Conservation (phyloP, 2,329 filamentous ascomycete species). For the Penicillium sp. region DNA sequence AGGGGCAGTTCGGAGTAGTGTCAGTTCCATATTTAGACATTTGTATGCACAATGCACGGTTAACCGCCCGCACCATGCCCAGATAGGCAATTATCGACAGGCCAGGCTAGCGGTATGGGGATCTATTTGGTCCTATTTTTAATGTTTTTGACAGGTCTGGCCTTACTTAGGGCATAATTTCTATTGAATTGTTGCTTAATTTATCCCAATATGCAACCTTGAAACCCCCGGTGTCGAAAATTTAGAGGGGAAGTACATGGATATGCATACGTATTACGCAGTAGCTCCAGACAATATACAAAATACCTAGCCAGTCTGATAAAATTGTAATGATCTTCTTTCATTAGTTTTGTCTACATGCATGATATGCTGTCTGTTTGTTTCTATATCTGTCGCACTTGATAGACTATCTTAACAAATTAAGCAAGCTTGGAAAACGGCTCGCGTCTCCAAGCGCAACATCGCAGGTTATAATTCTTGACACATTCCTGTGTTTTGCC, state of each 20-base stretch:
- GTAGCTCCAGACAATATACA: background rate
- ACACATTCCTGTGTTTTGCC: background rate
- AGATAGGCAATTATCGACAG: constrained; percentile 2
- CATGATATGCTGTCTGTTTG: background rate
- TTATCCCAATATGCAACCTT: background rate
- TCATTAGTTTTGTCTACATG: background rate
- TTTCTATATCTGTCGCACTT: background rate
- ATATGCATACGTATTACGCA: background rate
- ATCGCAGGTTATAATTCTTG: background rate
- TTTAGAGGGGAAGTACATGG: constrained; percentile 1
- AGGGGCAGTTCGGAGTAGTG: background rate
- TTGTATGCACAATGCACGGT: background rate
- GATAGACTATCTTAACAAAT: background rate
- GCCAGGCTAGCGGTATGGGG: background rate
- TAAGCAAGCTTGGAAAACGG: background rate
- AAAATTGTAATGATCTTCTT: background rate
- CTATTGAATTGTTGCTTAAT: constrained; percentile 6
- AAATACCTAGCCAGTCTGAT: background rate
- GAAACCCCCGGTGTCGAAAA: constrained; percentile 2
- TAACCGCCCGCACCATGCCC: background rate
- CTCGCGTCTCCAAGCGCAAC: background rate
- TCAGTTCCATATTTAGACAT: background rate
- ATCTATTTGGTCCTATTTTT: constrained; percentile 3
- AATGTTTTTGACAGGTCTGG: background rate
- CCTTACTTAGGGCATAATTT: background rate